A percentile compares a stretch with the other conserved stretches of the same genome.
Evolutionary conservation across 768 basidiomycete genomes (phyloP).

Genomic region (Mycena olivaceomarginata): DNA sequence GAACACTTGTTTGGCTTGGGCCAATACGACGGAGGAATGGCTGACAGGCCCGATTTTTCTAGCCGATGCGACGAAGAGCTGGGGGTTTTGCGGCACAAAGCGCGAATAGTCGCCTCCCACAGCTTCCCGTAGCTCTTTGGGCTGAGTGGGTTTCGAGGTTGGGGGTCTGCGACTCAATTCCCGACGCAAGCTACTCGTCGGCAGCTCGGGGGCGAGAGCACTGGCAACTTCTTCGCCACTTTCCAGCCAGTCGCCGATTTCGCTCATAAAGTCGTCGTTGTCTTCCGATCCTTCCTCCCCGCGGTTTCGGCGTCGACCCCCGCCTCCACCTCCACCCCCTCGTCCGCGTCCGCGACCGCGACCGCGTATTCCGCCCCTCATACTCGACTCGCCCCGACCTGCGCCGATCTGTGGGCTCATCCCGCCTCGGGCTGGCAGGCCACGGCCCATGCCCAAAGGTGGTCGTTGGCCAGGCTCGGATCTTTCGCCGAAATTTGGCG

Average conservation of each 20-base stretch:
- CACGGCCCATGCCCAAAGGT: not conserved
- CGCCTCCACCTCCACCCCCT: not conserved
- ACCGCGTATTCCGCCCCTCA: slow-evolving; percentile 27
- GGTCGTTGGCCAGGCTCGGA: not conserved
- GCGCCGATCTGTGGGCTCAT: not conserved
- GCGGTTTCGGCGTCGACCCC: not conserved
- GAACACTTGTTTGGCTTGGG: slow-evolving; percentile 63
- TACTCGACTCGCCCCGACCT: not conserved
- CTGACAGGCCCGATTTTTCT: slow-evolving; percentile 62
- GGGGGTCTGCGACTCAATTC: slow-evolving; percentile 26
- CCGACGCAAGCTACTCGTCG: not conserved
- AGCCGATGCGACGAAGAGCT: slow-evolving; percentile 52
- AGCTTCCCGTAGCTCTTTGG: slow-evolving; percentile 56
- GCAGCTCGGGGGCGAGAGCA: slow-evolving; percentile 45
- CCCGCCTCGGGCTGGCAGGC: slow-evolving; percentile 1
- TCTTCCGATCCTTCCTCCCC: not conserved
- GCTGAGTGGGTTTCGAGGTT: slow-evolving; percentile 35
- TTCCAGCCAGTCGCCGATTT: slow-evolving; percentile 36
- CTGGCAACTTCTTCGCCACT: slow-evolving; percentile 44
- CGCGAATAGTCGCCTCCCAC: slow-evolving; percentile 72
- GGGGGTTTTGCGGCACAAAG: slow-evolving; percentile 57
- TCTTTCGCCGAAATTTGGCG: not conserved
- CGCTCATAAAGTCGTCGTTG: not conserved
- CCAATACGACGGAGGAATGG: slow-evolving; percentile 65
- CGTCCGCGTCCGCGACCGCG: slow-evolving; percentile 14